phyloP scores from a whole-genome alignment of 768 basidiomycete species.

The Amanita rubescens region DNA sequence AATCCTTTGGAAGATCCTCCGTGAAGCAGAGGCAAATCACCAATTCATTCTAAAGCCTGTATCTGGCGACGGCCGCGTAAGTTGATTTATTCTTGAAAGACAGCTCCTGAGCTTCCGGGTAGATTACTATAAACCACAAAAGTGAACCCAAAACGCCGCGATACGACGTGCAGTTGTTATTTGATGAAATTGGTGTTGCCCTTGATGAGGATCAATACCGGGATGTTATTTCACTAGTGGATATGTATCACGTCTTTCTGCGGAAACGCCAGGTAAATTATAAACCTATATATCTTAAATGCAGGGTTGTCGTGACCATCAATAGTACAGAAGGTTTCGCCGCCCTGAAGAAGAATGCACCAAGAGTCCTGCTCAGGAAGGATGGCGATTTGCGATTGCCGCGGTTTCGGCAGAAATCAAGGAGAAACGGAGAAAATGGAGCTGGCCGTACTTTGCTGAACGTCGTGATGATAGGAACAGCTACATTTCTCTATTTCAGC shows the following conservation, averaged over 20 bases:
- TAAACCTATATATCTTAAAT: background rate
- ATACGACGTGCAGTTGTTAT: conserved; percentile 80
- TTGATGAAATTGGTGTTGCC: conserved; percentile 89
- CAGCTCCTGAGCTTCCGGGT: conserved; percentile 4
- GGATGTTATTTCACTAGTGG: conserved; percentile 85
- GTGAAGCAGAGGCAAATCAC: conserved; percentile 48
- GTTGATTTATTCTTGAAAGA: conserved; percentile 16
- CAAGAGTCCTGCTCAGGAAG: conserved; percentile 53
- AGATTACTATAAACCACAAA: conserved; percentile 82
- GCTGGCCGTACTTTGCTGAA: conserved; percentile 85
- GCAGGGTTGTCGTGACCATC: background rate
- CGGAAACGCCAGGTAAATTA: conserved; percentile 64
- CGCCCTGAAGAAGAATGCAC: conserved; percentile 56
- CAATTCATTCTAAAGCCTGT: conserved; percentile 96
- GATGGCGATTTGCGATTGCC: conserved; percentile 69
- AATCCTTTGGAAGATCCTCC: conserved; percentile 30
- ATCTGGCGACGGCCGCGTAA: conserved; percentile 85
- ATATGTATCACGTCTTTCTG: conserved; percentile 95
- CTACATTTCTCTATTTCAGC: conserved; percentile 83
- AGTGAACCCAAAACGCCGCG: conserved; percentile 68
- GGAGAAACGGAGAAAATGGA: conserved; percentile 80
- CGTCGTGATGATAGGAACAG: conserved; percentile 79
- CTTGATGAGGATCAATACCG: conserved; percentile 93
- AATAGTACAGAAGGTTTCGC: conserved; percentile 77
- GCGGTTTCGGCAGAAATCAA: conserved; percentile 81